These are phyloP conservation scores for Oidiodendron maius DNA, from an alignment of 495 filamentous ascomycete genomes.

Conservation along the genomic window DNA sequence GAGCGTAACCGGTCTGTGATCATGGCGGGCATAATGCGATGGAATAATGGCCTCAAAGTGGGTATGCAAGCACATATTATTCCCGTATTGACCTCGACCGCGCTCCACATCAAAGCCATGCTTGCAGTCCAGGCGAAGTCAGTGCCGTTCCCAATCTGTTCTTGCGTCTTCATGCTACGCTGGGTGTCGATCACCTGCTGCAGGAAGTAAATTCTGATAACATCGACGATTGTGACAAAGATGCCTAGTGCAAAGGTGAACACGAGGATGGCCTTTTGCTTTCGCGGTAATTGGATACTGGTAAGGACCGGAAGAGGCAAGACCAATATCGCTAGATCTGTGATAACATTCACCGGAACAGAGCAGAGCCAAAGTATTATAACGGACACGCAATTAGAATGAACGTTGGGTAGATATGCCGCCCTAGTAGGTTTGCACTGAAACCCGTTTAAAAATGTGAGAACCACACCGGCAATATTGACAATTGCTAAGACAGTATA, in stretches of 20 bases:
- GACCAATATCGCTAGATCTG: conserved; percentile 22
- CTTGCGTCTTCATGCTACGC: conserved; percentile 18
- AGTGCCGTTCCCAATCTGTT: conserved; percentile 11
- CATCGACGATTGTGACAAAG: conserved; percentile 83
- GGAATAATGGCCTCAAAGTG: conserved; percentile 78
- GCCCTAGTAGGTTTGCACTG: conserved; percentile 75
- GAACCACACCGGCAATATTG: conserved; percentile 49
- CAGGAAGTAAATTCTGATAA: conserved; percentile 83
- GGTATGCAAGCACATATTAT: conserved; percentile 86
- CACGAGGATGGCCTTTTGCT: conserved; percentile 79
- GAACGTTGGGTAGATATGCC: conserved; percentile 7
- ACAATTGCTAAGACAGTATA: conserved; percentile 22
- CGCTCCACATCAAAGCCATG: conserved; percentile 86
- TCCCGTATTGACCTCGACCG: conserved; percentile 82
- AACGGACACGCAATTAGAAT: conserved; percentile 22
- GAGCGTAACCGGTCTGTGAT: conserved; percentile 11
- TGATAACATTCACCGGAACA: conserved; percentile 24
- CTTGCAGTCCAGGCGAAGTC: conserved; percentile 67
- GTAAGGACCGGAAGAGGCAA: conserved; percentile 75
- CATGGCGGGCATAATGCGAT: conserved; percentile 67
- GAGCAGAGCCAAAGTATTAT: conserved; percentile 23
- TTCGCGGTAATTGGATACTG: conserved; percentile 71
- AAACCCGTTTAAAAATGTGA: conserved; percentile 83
- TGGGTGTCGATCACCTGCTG: conserved; percentile 53
- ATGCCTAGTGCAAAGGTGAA: conserved; percentile 77